Percentiles rank a stretch among this genome's conserved stretches.
Conservation (phyloP, 1,284 basidiomycete species). For the Mycocalia duriaeana region DNA sequence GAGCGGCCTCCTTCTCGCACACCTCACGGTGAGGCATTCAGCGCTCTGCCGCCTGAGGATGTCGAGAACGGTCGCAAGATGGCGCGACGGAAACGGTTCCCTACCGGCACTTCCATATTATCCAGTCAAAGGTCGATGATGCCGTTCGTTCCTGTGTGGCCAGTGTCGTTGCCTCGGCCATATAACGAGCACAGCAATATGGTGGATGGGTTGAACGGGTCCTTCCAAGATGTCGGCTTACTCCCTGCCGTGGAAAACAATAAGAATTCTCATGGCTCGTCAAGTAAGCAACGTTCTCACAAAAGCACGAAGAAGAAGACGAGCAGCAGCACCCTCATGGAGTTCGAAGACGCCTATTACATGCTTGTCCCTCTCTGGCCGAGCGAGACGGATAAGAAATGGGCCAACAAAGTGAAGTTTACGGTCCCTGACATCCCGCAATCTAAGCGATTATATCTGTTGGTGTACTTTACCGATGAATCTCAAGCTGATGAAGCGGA, state of each 20-base stretch:
- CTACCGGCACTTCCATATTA: constrained; percentile 17
- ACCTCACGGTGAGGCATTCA: constrained; percentile 70
- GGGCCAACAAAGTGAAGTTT: constrained; percentile 26
- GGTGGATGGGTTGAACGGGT: constrained; percentile 64
- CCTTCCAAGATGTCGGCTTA: constrained; percentile 73
- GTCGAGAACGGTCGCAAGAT: constrained; percentile 40
- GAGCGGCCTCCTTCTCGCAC: constrained; percentile 55
- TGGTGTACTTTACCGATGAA: constrained; percentile 66
- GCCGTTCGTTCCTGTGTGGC: constrained; percentile 62
- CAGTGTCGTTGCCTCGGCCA: constrained; percentile 55
- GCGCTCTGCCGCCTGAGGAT: constrained; percentile 59
- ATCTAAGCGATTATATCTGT: constrained; percentile 59
- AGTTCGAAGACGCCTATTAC: constrained; percentile 45
- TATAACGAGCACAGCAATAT: constrained; percentile 65
- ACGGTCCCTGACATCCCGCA: constrained; percentile 37
- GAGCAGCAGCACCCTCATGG: background rate
- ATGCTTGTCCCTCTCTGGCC: constrained; percentile 83
- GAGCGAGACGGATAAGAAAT: constrained; percentile 56
- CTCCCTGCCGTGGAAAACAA: constrained; percentile 49
- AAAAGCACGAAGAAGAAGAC: background rate
- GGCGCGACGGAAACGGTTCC: constrained; percentile 19
- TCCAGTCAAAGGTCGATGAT: constrained; percentile 27
- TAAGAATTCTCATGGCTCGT: constrained; percentile 7
- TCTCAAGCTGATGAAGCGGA: constrained; percentile 15
- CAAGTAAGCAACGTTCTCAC: background rate